A percentile compares a stretch with the other conserved stretches of the same genome.
These are phyloP conservation scores for Agapanthus africanus DNA, from an alignment of 106 monocot genomes.

Conservation along the genomic window DNA sequence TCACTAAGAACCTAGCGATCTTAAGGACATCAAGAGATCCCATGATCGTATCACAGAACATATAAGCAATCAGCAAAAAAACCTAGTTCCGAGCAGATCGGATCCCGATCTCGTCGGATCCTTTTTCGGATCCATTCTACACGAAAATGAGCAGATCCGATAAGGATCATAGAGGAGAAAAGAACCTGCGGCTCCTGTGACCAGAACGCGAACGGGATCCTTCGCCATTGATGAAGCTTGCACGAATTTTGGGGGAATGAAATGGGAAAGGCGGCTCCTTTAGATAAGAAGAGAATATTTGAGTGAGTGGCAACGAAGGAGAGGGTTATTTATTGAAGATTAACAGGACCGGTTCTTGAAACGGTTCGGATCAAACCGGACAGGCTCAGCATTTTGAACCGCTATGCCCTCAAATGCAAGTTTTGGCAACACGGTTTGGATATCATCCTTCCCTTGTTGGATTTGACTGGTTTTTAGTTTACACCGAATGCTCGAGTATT, in stretches of 20 bases:
- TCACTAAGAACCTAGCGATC: background rate
- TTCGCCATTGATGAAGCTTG: conserved; percentile 23
- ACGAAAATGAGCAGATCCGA: background rate
- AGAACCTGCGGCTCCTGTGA: conserved; percentile 42
- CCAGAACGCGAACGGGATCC: conserved; percentile 37
- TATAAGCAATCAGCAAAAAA: background rate
- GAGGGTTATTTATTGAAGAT: background rate
- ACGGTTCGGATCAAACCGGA: background rate
- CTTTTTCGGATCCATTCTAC: background rate
- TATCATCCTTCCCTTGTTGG: too few species aligned
- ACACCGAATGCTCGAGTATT: too few species aligned
- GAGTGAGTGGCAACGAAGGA: background rate
- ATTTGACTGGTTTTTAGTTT: too few species aligned
- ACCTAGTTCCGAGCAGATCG: background rate
- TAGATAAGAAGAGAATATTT: background rate
- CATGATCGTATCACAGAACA: background rate
- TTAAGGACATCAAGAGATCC: background rate
- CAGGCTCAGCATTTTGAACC: too few species aligned
- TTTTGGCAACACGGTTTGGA: too few species aligned
- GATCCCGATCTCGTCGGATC: background rate
- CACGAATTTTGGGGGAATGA: background rate
- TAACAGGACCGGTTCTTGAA: background rate
- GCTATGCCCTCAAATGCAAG: too few species aligned
- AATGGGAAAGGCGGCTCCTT: background rate
- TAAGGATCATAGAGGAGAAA: conserved; percentile 1